These are phyloP conservation scores for Lotus japonicus DNA, from an alignment of 306 rosid species.

Conservation along the genomic window DNA sequence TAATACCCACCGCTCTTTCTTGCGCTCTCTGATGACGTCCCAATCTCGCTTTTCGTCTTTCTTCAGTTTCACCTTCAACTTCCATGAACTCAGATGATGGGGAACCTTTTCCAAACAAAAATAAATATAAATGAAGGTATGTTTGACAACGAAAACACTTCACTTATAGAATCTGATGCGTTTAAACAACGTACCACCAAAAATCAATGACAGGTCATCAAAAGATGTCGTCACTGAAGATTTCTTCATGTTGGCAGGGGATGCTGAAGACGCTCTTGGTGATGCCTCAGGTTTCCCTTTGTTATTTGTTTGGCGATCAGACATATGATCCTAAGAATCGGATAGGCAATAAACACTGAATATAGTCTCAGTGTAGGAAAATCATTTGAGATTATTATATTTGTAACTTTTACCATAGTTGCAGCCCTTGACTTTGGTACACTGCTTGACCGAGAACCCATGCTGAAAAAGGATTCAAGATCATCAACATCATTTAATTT, in stretches of 20 bases:
- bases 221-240: slow-evolving; percentile 35
- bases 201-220: slow-evolving; percentile 64
- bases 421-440: slow-evolving; percentile 71
- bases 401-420: slow-evolving; percentile 42
- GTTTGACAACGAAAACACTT: background rate
- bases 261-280: slow-evolving; percentile 38
- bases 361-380: slow-evolving; percentile 9
- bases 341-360: slow-evolving; percentile 25
- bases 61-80: slow-evolving; percentile 86
- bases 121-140: background rate
- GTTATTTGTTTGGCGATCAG: slow-evolving; percentile 36
- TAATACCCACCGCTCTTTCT: slow-evolving; percentile 63
- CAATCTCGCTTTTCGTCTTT: slow-evolving; percentile 74
- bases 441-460: slow-evolving; percentile 62
- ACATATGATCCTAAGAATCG: slow-evolving; percentile 49
- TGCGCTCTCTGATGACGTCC: slow-evolving; percentile 65
- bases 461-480: slow-evolving; percentile 65
- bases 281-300: slow-evolving; percentile 45
- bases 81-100: slow-evolving; percentile 50
- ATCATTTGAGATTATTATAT: slow-evolving; percentile 10
- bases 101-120: slow-evolving; percentile 44
- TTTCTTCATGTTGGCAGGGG: slow-evolving; percentile 47
- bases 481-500: slow-evolving; percentile 37
- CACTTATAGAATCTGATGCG: background rate
- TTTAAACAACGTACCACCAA: slow-evolving; percentile 55